These are phyloP conservation scores for Malbranchea zuffiana DNA, from an alignment of 2,329 filamentous ascomycete species.

Conservation along the genomic window DNA sequence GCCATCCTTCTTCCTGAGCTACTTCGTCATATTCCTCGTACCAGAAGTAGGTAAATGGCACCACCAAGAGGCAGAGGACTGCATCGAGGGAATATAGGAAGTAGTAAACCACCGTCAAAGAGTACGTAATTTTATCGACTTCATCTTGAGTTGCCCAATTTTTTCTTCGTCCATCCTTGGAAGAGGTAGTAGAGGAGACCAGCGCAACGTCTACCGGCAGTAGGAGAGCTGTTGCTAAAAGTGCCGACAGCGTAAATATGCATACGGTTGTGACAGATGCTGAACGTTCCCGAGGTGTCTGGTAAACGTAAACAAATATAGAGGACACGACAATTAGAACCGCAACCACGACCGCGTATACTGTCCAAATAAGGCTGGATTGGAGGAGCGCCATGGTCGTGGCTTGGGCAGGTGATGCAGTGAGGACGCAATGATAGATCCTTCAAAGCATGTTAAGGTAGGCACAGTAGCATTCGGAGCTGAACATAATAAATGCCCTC, in stretches of 20 bases:
- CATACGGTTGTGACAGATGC: constrained; percentile 70
- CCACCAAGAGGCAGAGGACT: constrained; percentile 73
- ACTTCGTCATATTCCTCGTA: constrained; percentile 96
- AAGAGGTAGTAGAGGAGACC: constrained; percentile 74
- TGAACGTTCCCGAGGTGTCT: constrained; percentile 77
- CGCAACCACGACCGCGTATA: constrained; percentile 72
- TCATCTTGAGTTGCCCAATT: constrained; percentile 83
- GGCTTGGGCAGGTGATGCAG: no score
- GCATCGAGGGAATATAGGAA: constrained; percentile 84
- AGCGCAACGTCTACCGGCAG: constrained; percentile 92
- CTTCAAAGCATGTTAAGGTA: no score
- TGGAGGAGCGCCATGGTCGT: constrained; percentile 72
- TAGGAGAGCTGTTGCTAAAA: constrained; percentile 84
- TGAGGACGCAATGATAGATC: no score
- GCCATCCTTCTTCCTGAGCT: constrained; percentile 65
- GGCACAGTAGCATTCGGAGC: no score
- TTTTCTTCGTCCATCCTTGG: constrained; percentile 70
- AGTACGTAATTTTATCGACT: constrained; percentile 65
- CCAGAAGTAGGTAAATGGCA: constrained; percentile 97
- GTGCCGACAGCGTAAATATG: constrained; percentile 72
- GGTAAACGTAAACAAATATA: constrained; percentile 85
- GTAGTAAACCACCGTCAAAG: constrained; percentile 85
- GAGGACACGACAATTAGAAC: constrained; percentile 66
- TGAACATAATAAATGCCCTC: no score
- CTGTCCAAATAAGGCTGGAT: constrained; percentile 85